Percentiles rank a stretch among this genome's conserved stretches.
Conservation (phyloP, 805 yeast species). For the Candida oleophila region DNA sequence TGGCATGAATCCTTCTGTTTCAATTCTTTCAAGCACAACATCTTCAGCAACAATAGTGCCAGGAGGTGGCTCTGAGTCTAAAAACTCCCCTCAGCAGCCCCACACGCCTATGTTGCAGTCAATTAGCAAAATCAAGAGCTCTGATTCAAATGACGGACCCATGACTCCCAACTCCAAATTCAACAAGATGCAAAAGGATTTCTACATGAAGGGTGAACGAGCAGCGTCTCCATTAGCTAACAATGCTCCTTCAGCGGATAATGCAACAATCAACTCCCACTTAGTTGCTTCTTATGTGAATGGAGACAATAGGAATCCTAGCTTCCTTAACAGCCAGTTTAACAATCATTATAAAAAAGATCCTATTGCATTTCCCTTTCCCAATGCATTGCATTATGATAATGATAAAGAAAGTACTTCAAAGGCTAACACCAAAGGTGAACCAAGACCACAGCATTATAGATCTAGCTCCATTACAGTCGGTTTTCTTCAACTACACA, state of each 20-base stretch:
- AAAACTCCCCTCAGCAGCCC: not conserved
- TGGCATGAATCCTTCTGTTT: conserved; percentile 12
- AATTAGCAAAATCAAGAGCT: not conserved
- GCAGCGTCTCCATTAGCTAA: conserved; percentile 32
- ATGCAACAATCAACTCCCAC: conserved; percentile 25
- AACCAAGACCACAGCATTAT: conserved; percentile 25
- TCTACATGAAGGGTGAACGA: conserved; percentile 11
- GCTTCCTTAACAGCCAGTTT: conserved; percentile 23
- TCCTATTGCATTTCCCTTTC: conserved; percentile 39
- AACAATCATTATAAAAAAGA: conserved; percentile 51
- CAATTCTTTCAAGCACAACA: conserved; percentile 13
- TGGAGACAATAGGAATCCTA: conserved; percentile 9
- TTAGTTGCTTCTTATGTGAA: conserved; percentile 9
- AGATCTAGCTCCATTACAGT: conserved; percentile 42
- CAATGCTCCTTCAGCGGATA: conserved; percentile 25
- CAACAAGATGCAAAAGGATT: conserved; percentile 1
- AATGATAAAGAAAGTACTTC: conserved; percentile 27
- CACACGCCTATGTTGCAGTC: not conserved
- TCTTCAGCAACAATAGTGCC: conserved; percentile 19
- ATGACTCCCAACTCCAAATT: conserved; percentile 2
- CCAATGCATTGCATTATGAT: conserved; percentile 38
- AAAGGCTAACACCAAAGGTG: conserved; percentile 17
- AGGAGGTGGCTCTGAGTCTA: not conserved
- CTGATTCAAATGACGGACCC: not conserved
- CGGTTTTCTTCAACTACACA: conserved; percentile 34